Conservation (phyloP, 208 protist genomes). For the Acanthamoeba lenticulata region DNA sequence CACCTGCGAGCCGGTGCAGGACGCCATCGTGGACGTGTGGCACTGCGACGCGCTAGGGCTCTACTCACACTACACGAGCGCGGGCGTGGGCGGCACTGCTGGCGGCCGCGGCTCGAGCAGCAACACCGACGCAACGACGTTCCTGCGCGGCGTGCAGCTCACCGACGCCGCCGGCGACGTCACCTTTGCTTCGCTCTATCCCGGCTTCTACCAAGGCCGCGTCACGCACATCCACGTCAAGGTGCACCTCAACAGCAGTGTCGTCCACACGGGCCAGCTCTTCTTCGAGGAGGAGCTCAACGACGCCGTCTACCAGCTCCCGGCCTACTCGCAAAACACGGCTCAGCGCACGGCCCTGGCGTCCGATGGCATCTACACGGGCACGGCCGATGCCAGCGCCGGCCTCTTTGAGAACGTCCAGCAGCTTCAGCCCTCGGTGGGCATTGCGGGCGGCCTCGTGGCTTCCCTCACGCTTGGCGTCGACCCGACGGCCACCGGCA, state of each 20-base stretch:
- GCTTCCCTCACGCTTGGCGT: neutral
- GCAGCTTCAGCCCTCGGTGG: neutral
- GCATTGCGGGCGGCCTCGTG: neutral
- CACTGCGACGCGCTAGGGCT: constrained; percentile 62
- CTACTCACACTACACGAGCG: constrained; percentile 70
- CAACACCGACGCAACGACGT: constrained; percentile 10
- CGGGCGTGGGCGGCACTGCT: neutral
- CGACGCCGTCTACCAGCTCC: neutral
- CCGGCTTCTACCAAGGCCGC: constrained; percentile 68
- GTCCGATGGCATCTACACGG: constrained; percentile 8
- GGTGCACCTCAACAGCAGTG: constrained; percentile 6
- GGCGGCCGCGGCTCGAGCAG: neutral
- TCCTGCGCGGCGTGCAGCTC: constrained; percentile 69
- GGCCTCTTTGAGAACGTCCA: neutral
- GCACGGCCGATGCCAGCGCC: neutral
- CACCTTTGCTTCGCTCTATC: constrained; percentile 62
- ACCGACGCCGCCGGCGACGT: constrained; percentile 26
- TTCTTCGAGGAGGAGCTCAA: constrained; percentile 68
- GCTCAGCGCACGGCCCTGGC: neutral
- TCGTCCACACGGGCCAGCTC: constrained; percentile 65
- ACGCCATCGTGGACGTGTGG: constrained; percentile 71
- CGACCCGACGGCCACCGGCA: constrained; percentile 19
- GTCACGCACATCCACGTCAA: constrained; percentile 72
- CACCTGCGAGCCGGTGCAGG: constrained; percentile 8
- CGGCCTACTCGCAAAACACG: neutral